Conservation (phyloP, 2,329 filamentous ascomycete species). For the Pseudogymnoascus sp. region DNA sequence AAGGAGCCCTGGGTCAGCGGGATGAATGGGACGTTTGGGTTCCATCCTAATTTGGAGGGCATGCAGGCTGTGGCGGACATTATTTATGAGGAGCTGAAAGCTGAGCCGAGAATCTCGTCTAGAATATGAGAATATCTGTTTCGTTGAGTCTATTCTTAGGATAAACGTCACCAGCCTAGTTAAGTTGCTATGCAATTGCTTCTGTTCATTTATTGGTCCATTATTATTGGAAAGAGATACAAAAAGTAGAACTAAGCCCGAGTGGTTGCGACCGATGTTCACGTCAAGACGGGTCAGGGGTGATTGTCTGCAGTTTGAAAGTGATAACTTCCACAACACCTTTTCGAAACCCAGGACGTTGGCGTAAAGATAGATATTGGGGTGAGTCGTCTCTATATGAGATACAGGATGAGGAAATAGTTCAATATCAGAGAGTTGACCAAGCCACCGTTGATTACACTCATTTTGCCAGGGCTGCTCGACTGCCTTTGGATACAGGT, state of each 20-base stretch:
- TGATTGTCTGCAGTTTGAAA: neutral
- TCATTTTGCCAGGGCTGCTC: slow-evolving; percentile 44
- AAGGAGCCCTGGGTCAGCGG: neutral
- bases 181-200: neutral
- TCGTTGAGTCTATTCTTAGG: neutral
- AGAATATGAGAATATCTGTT: neutral
- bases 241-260: neutral
- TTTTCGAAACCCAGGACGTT: slow-evolving; percentile 1
- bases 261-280: neutral
- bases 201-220: neutral
- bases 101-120: neutral
- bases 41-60: neutral
- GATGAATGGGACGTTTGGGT: neutral
- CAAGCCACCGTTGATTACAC: slow-evolving; percentile 46
- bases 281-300: neutral
- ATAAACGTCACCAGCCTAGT: neutral
- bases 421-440: slow-evolving; percentile 47
- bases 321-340: neutral
- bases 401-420: slow-evolving; percentile 41
- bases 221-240: neutral
- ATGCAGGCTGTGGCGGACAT: neutral
- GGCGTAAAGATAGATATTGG: slow-evolving; percentile 44
- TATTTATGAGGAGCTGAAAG: neutral
- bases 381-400: slow-evolving; percentile 46
- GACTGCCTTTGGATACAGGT: slow-evolving; percentile 44